Evolutionary conservation across 129 eudicot species (phyloP), one percentile per base, ranked within the genome.

Genomic region (Oenanthe sinensis): DNA sequence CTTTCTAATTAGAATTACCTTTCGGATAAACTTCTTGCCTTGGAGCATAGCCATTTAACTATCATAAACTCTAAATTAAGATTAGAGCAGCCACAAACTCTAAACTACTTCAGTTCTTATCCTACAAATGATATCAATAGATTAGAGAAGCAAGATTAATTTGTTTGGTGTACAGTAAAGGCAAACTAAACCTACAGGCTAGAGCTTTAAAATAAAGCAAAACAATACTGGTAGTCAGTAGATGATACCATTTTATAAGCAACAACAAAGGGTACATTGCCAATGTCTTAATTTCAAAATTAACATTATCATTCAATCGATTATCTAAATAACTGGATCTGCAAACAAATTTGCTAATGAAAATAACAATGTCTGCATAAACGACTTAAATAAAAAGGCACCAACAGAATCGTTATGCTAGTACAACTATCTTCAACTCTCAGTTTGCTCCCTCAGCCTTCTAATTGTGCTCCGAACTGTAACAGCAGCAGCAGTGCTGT

Each of bases 401-500:
- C 55, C n/a, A 40, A 74, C 74, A 58, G 13, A 62, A 33, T 26
- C 11, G 6, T 72, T 14, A 45, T 55, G 74, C 15, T 74, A 67
- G 45, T 24, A 45, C 81, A 93, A 86, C 77, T 46, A 20, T 73
- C 46, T 45, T 74, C 7, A 74, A 74, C 88, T 86, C 90, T 93
- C 98, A 2, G 98, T 93, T 77, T 91, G 97, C 88, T 93, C 98
- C 93, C 98, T 89, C 84, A 93, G 80, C 87, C 96, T 89, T 72
- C 97, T 73, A 79, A 94, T 94, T 55, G 98, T 91, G 89, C 97
- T 94, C 87, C 97, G 84, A 16, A 91, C 98, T 3, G 98, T 93
- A 80, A 93, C 98, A 3, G 98, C 98, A 86, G 95, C 88, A 14
- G 98, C 98, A 82, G 98, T 93, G 78, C 97, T 93, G 82, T 78